Evolutionary conservation across 495 filamentous ascomycete species (phyloP).

Genomic region (Astrothelium subdiscretum): DNA sequence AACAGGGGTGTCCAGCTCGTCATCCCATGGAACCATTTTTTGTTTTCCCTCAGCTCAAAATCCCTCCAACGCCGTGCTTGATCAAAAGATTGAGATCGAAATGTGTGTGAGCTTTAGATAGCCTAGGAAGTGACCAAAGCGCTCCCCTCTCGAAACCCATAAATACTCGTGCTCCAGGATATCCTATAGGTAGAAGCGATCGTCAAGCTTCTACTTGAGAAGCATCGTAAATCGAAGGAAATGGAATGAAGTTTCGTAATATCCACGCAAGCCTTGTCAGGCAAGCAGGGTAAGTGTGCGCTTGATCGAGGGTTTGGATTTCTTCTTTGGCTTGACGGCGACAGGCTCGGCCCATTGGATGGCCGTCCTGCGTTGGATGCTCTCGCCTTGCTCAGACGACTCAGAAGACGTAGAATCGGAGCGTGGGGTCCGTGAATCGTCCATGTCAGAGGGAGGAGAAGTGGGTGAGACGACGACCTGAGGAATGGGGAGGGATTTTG

Average conservation of each 20-base stretch:
- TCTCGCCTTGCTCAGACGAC: neutral
- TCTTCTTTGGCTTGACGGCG: constrained; percentile 1
- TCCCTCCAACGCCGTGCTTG: neutral
- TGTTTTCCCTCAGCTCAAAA: neutral
- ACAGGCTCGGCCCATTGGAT: neutral
- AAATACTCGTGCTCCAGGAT: no score
- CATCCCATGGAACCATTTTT: neutral
- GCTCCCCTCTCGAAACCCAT: no score
- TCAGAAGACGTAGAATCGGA: neutral
- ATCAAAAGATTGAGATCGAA: neutral
- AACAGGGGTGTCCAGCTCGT: neutral
- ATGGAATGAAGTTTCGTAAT: neutral
- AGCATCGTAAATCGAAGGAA: neutral
- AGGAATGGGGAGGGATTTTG: neutral
- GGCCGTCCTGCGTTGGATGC: neutral
- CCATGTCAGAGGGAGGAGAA: neutral
- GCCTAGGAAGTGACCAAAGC: no score
- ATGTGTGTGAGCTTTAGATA: neutral
- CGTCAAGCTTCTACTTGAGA: neutral
- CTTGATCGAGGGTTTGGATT: neutral
- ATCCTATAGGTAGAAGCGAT: neutral
- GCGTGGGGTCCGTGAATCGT: neutral
- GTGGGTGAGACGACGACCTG: neutral
- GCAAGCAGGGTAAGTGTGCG: neutral
- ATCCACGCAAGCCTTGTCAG: neutral